These are phyloP conservation scores for Solanum chmielewskii DNA, from an alignment of 257 asterid genomes.

Conservation along the genomic window DNA sequence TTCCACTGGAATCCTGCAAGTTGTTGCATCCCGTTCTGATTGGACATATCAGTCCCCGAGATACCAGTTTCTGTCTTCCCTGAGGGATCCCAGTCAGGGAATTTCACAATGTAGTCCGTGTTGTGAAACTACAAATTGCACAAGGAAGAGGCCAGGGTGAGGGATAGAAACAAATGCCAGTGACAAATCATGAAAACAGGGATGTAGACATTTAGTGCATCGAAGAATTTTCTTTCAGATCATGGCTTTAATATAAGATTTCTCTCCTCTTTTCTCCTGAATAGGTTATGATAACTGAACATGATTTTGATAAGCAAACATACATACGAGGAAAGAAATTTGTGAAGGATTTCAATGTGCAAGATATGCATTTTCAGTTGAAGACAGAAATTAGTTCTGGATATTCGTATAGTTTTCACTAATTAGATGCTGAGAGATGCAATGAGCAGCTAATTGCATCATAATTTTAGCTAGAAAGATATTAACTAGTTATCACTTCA, in stretches of 20 bases:
- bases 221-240: not conserved
- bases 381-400: not conserved
- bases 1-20: slow-evolving; percentile 15
- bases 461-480: not conserved
- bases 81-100: slow-evolving; percentile 91
- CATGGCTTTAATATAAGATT: not conserved
- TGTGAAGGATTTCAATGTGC: not conserved
- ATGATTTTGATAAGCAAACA: not conserved
- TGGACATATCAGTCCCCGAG: slow-evolving; percentile 9
- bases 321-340: not conserved
- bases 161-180: not conserved
- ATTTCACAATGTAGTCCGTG: slow-evolving; percentile 72
- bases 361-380: not conserved
- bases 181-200: not conserved
- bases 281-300: not conserved
- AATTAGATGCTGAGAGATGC: not conserved
- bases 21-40: slow-evolving; percentile 19
- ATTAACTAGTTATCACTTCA: not conserved
- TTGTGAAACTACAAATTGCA: slow-evolving; percentile 64
- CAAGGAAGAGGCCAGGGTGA: not conserved
- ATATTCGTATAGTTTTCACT: not conserved
- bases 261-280: not conserved
- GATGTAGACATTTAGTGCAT: not conserved
- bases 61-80: slow-evolving; percentile 8
- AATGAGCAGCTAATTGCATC: not conserved